Percentiles rank a stretch among this genome's conserved stretches.
Evolutionary conservation across 2,329 filamentous ascomycete species (phyloP).

Genomic region (Dryadomyces quercus-mongolicae): DNA sequence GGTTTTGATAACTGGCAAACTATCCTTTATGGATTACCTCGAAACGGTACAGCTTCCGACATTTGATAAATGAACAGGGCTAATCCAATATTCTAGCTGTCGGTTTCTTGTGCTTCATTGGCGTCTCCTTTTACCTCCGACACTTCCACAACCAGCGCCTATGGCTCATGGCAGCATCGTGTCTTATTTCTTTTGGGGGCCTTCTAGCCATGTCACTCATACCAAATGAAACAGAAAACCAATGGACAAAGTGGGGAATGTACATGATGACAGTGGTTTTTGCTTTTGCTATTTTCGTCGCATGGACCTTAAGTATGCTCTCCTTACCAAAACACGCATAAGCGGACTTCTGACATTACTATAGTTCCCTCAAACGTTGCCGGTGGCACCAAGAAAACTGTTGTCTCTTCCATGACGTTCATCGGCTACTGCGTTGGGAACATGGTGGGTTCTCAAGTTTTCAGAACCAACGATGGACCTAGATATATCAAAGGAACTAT

Average conservation of each 20-base stretch:
- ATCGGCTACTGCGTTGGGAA: constrained; percentile 40
- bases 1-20: constrained; percentile 7
- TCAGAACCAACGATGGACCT: constrained; percentile 42
- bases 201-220: constrained; percentile 38
- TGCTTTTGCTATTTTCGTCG: constrained; percentile 29
- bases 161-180: constrained; percentile 22
- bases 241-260: constrained; percentile 31
- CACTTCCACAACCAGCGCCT: constrained; percentile 2
- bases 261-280: constrained; percentile 37
- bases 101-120: neutral
- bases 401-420: constrained; percentile 39
- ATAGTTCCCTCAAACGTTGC: constrained; percentile 41
- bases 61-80: neutral
- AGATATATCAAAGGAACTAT: constrained; percentile 46
- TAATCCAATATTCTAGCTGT: neutral
- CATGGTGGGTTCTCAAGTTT: constrained; percentile 41
- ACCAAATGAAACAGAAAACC: constrained; percentile 24
- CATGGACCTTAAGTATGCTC: constrained; percentile 16
- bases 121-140: neutral
- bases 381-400: constrained; percentile 44
- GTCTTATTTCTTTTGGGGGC: constrained; percentile 33
- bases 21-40: constrained; percentile 7
- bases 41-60: neutral
- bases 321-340: neutral
- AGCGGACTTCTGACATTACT: neutral